phyloP scores from a whole-genome alignment of 2,329 filamentous ascomycete species.

The Fusarium sp. region DNA sequence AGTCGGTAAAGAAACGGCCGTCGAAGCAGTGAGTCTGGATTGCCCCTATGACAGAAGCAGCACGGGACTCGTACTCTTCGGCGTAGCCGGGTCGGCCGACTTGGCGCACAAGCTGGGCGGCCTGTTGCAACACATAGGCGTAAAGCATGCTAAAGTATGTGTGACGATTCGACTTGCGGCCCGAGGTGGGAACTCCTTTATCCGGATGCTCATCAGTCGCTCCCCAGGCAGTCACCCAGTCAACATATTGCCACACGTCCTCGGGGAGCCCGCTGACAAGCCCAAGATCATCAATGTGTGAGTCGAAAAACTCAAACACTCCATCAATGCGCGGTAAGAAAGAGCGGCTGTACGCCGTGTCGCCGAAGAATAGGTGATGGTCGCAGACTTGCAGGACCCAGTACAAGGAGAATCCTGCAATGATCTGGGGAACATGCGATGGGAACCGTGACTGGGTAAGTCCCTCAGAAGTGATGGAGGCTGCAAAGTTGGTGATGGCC shows the following conservation, averaged over 20 bases:
- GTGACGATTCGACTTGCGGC: conserved; percentile 49
- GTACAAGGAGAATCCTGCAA: conserved; percentile 53
- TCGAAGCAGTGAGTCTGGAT: conserved; percentile 49
- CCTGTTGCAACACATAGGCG: conserved; percentile 50
- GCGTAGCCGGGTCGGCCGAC: conserved; percentile 49
- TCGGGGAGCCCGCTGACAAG: conserved; percentile 31
- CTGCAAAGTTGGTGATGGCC: conserved; percentile 45
- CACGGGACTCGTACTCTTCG: conserved; percentile 46
- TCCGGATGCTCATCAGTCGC: conserved; percentile 23
- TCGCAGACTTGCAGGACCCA: conserved; percentile 52
- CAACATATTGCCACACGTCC: conserved; percentile 51
- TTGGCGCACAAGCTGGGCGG: conserved; percentile 46
- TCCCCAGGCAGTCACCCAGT: conserved; percentile 46
- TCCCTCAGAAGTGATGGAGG: conserved; percentile 41
- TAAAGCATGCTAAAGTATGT: conserved; percentile 47
- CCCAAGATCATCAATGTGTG: conserved; percentile 24
- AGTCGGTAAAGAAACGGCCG: conserved; percentile 50
- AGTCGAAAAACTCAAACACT: conserved; percentile 47
- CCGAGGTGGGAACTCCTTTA: conserved; percentile 53
- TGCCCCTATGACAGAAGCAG: conserved; percentile 37
- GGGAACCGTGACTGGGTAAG: conserved; percentile 51
- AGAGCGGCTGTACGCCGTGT: conserved; percentile 42
- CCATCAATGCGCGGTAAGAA: conserved; percentile 50
- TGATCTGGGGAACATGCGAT: conserved; percentile 50
- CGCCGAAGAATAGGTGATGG: conserved; percentile 51